Conservation (phyloP, 345 rosid species). For the Balakata baccata region DNA sequence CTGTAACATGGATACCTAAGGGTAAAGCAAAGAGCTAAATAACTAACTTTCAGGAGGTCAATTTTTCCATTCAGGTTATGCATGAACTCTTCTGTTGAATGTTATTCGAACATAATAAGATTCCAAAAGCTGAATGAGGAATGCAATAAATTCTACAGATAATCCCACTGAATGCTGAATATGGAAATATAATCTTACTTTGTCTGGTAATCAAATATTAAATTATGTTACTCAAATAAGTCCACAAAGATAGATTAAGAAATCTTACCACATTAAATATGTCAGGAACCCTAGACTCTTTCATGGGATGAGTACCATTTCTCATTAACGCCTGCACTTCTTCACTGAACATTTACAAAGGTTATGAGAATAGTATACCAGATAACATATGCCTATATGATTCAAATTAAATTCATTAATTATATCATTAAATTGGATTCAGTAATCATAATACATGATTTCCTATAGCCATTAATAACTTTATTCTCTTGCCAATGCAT, state of each 20-base stretch:
- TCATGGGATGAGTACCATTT: conserved; percentile 76
- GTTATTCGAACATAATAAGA: no score
- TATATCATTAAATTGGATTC: not conserved
- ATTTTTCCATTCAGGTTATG: not conserved
- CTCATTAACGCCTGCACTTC: conserved; percentile 62
- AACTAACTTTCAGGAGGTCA: not conserved
- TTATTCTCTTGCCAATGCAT: not conserved
- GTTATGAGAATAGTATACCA: not conserved
- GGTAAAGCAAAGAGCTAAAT: not conserved
- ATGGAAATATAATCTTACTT: not conserved
- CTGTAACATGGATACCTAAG: no score
- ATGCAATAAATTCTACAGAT: not conserved
- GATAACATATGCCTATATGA: not conserved
- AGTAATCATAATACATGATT: not conserved
- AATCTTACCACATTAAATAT: conserved; percentile 56
- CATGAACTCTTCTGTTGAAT: not conserved
- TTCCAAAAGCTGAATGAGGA: not conserved
- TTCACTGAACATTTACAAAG: conserved; percentile 8
- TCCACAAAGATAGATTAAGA: not conserved
- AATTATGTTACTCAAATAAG: not conserved
- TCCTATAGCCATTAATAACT: not conserved
- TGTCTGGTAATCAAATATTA: not conserved
- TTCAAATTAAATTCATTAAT: not conserved
- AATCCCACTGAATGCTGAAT: not conserved
- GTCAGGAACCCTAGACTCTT: conserved; percentile 64